Base-by-base conservation (phyloP, 192 early-diverging fungal genomes). In the Obelidium mucronatum region DNA sequence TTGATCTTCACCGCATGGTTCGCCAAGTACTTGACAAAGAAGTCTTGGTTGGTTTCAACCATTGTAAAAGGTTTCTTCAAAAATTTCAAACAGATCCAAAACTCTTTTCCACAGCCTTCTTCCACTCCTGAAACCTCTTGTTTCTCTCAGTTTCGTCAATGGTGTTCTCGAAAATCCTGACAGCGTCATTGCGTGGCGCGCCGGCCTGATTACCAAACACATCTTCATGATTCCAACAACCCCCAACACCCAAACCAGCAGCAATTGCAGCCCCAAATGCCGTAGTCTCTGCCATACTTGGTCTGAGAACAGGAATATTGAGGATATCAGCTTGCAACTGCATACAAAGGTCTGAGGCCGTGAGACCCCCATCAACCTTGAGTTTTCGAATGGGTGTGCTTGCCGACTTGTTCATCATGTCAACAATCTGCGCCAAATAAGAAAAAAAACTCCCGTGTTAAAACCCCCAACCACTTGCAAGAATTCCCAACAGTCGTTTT, bases 281-380 rank as follows among this genome's bases (percentile, higher is more conserved):
- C 31, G 96, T 96, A 2, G 92, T 95, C 77, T 98, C 96, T 40
- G 90, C 85, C 94, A 96, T 98, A 42, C 81, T 82, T 1, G 96
- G 96, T 44, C 96, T 84, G 19, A 78, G 79, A 8, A 96, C 94
- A 39, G 91, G 84, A 58, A 96, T 92, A 17, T 90, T 88, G 24
- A 94, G 75, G 34, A 96, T 85, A 74, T 98, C 90, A 17, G 96
- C 90, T 84, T 96, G 95, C 62, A 98, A 84, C 82, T 98, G 95
- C 96, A 98, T 98, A 64, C 89, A 87, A 40, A 93, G 60, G 70
- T 96, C 93, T 31, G 95, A 96, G 80, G 94, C 94, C 36, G 93
- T 94, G 79, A 98, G 81, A 13, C 96, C 96, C n/a, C 96, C 96
- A 75, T 98, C 96, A n/a, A 95, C 96, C 40, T 92, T 91, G 22